phyloP scores from a whole-genome alignment of 2,329 filamentous ascomycete species.

The Nannizzia gypsea region DNA sequence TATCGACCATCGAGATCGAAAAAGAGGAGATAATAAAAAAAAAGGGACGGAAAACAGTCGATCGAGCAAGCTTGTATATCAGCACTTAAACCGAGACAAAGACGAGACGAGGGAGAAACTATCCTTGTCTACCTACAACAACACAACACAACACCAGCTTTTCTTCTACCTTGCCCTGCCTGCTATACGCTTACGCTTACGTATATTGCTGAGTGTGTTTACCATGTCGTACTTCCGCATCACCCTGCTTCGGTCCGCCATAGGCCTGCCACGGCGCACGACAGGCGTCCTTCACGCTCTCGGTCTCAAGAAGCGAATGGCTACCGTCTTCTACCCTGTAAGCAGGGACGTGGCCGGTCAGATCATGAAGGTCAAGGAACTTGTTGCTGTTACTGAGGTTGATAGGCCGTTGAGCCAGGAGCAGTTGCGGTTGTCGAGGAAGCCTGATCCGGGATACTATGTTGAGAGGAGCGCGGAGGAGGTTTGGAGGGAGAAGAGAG shows the following conservation, averaged over 20 bases:
- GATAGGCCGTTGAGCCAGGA: slow-evolving; percentile 49
- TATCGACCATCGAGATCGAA: too few species aligned
- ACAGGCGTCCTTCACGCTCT: slow-evolving; percentile 73
- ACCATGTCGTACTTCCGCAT: slow-evolving; percentile 88
- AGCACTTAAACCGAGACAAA: not conserved
- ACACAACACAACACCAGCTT: not conserved
- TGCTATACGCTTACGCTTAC: too few species aligned
- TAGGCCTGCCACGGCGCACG: slow-evolving; percentile 71
- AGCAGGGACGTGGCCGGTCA: slow-evolving; percentile 71
- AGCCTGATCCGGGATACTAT: slow-evolving; percentile 69
- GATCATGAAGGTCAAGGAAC: slow-evolving; percentile 87
- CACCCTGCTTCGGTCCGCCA: slow-evolving; percentile 77
- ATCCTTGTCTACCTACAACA: not conserved
- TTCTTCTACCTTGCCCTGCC: too few species aligned
- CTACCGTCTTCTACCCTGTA: slow-evolving; percentile 82
- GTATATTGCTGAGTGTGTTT: too few species aligned
- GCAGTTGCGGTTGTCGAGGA: slow-evolving; percentile 59
- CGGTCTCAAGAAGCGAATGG: slow-evolving; percentile 71
- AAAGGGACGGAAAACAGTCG: too few species aligned
- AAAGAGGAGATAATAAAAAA: too few species aligned
- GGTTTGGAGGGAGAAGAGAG: slow-evolving; percentile 18
- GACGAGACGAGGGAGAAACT: not conserved
- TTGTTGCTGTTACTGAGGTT: slow-evolving; percentile 73
- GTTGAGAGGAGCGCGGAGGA: slow-evolving; percentile 47
- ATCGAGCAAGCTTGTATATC: not conserved